A percentile compares a stretch with the other conserved stretches of the same genome.
phyloP scores from a whole-genome alignment of 2,329 filamentous ascomycete species.

The Rutstroemia sp. region DNA sequence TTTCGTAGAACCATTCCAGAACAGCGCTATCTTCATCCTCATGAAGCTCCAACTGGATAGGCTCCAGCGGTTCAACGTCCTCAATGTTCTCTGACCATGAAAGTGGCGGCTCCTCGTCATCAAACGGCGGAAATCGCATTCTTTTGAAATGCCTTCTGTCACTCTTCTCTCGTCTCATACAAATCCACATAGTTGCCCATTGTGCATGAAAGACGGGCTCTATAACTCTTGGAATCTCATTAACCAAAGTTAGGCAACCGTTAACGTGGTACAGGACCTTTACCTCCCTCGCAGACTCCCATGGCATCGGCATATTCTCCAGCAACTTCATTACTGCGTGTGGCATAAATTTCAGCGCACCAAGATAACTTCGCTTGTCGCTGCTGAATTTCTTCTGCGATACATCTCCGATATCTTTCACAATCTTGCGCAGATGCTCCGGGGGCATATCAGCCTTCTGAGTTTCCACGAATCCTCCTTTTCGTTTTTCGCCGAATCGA shows the following conservation, averaged over 20 bases:
- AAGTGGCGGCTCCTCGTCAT: constrained; percentile 94
- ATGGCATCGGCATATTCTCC: constrained; percentile 99
- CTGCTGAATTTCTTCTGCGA: constrained; percentile 99
- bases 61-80: constrained; percentile 93
- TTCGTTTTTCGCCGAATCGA: constrained; percentile 93
- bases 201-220: constrained; percentile 97
- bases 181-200: constrained; percentile 99
- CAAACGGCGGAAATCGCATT: constrained; percentile 97
- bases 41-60: constrained; percentile 97
- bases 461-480: constrained; percentile 92
- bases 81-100: constrained; percentile 99
- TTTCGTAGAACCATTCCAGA: constrained; percentile 96
- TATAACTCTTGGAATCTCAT: constrained; percentile 93
- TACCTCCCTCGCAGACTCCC: constrained; percentile 93
- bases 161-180: constrained; percentile 96
- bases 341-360: constrained; percentile 98
- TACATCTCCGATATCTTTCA: constrained; percentile 96
- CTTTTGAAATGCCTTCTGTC: constrained; percentile 94
- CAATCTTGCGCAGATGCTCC: constrained; percentile 96
- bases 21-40: constrained; percentile 88
- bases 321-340: constrained; percentile 94
- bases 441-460: constrained; percentile 99
- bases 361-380: constrained; percentile 96
- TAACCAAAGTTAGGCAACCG: constrained; percentile 91
- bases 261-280: constrained; percentile 99